Conservation (phyloP, 306 rosid genomes). For the Corylus avellana region DNA sequence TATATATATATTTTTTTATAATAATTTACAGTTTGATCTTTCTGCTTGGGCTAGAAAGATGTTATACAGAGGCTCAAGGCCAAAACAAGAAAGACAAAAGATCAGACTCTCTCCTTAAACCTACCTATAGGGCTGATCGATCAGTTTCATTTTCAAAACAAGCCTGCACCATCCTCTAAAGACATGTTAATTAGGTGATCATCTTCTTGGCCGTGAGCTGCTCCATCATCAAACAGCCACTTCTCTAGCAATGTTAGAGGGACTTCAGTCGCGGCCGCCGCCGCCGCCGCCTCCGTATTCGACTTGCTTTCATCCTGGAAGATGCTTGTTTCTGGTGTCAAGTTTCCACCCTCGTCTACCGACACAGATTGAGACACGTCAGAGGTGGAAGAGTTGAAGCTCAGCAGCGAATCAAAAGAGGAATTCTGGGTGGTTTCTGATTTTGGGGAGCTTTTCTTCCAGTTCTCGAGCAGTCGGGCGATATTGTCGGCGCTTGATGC, state of each 20-base stretch:
- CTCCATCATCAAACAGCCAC: slow-evolving; percentile 80
- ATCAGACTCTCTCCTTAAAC: background rate
- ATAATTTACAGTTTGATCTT: too few species aligned
- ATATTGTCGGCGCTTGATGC: slow-evolving; percentile 84
- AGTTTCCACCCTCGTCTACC: slow-evolving; percentile 32
- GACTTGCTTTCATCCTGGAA: slow-evolving; percentile 59
- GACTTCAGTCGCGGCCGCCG: slow-evolving; percentile 23
- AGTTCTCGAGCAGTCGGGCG: slow-evolving; percentile 64
- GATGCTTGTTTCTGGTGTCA: slow-evolving; percentile 19
- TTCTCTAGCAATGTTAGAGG: slow-evolving; percentile 79
- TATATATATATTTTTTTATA: too few species aligned
- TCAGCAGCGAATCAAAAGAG: slow-evolving; percentile 48
- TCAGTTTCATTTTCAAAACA: slow-evolving; percentile 32
- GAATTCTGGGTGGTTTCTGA: slow-evolving; percentile 8
- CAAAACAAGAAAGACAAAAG: background rate
- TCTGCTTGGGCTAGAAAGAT: slow-evolving; percentile 9
- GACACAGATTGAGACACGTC: slow-evolving; percentile 40
- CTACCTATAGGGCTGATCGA: background rate
- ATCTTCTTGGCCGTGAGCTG: slow-evolving; percentile 53
- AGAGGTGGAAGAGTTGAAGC: slow-evolving; percentile 46
- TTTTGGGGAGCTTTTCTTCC: slow-evolving; percentile 67
- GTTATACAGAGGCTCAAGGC: background rate
- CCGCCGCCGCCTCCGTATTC: slow-evolving; percentile 27
- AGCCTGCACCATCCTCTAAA: slow-evolving; percentile 38
- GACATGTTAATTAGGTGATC: slow-evolving; percentile 47